Percentiles rank a stretch among this genome's conserved stretches.
Evolutionary conservation across 352 stramenopile species (phyloP).

Genomic region (Pythium phragmitis): DNA sequence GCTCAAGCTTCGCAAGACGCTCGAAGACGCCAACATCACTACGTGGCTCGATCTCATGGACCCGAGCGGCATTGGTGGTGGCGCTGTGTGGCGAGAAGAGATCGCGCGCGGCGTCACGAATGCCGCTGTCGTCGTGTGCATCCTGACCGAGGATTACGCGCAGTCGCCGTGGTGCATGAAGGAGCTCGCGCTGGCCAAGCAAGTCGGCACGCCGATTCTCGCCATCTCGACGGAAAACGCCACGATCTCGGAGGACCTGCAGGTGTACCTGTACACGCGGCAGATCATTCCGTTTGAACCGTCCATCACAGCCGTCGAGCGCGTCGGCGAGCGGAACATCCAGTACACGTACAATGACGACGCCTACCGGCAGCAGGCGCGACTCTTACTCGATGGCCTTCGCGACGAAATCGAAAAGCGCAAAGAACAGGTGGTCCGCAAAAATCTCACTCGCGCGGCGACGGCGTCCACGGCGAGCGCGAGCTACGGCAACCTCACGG

Average conservation of each 20-base stretch:
- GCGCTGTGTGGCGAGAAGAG: constrained; percentile 64
- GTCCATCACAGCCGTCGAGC: constrained; percentile 54
- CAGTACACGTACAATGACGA: constrained; percentile 69
- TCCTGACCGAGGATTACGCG: constrained; percentile 62
- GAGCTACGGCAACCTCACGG: constrained; percentile 8
- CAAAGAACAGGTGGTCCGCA: constrained; percentile 62
- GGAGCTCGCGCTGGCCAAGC: constrained; percentile 61
- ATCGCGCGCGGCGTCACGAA: constrained; percentile 65
- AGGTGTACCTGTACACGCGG: constrained; percentile 83
- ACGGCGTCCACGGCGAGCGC: constrained; percentile 22
- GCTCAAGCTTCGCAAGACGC: constrained; percentile 51
- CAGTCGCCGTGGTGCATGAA: constrained; percentile 66
- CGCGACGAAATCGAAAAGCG: constrained; percentile 85
- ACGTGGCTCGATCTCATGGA: constrained; percentile 73
- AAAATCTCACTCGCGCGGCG: constrained; percentile 37
- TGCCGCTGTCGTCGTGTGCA: constrained; percentile 54
- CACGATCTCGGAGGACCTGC: constrained; percentile 76
- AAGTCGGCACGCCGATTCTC: constrained; percentile 75
- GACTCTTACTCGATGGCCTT: constrained; percentile 70
- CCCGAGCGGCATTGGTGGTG: constrained; percentile 55
- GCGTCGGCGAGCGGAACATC: constrained; percentile 40
- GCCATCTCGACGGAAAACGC: constrained; percentile 74
- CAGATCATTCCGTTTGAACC: constrained; percentile 80
- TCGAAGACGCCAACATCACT: constrained; percentile 63
- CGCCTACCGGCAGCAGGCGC: constrained; percentile 65